Conservation (phyloP, 352 stramenopile genomes). For the Pythium guiyangense region DNA sequence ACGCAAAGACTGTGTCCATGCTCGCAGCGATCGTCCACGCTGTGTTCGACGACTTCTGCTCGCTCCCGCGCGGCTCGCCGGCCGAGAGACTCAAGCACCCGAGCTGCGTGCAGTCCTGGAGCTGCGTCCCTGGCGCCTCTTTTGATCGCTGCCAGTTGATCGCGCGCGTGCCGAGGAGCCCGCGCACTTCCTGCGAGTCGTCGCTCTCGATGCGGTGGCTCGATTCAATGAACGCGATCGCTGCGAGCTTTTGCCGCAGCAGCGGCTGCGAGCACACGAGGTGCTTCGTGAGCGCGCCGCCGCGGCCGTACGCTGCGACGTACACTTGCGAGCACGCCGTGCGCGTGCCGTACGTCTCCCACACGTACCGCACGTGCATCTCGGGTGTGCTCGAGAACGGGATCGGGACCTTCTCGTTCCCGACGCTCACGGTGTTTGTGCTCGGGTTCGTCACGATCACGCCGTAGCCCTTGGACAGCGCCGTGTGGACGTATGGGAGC, state of each 20-base stretch:
- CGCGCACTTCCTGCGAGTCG: conserved; percentile 64
- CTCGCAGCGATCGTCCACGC: conserved; percentile 79
- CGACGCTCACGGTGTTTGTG: conserved; percentile 67
- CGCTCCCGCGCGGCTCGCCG: conserved; percentile 50
- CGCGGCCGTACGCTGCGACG: conserved; percentile 71
- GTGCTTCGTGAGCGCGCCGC: conserved; percentile 68
- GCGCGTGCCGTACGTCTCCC: conserved; percentile 75
- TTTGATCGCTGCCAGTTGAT: conserved; percentile 84
- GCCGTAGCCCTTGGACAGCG: conserved; percentile 73
- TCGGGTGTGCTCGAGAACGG: conserved; percentile 72
- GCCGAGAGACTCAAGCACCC: conserved; percentile 74
- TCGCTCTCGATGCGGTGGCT: conserved; percentile 65
- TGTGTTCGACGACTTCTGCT: conserved; percentile 78
- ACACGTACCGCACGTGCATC: conserved; percentile 76
- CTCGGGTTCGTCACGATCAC: conserved; percentile 80
- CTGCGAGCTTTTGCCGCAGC: conserved; percentile 57
- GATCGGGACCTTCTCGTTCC: conserved; percentile 74
- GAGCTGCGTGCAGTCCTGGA: conserved; percentile 67
- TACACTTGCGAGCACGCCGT: conserved; percentile 74
- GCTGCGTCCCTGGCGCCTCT: conserved; percentile 56
- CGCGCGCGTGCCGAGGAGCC: conserved; percentile 54
- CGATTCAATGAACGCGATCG: conserved; percentile 80
- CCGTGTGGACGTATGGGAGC: conserved; percentile 75
- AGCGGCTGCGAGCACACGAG: conserved; percentile 65
- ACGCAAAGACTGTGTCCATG: conserved; percentile 83